Evolutionary conservation across 495 filamentous ascomycete genomes (phyloP).

Genomic region (Aspergillus diversus): DNA sequence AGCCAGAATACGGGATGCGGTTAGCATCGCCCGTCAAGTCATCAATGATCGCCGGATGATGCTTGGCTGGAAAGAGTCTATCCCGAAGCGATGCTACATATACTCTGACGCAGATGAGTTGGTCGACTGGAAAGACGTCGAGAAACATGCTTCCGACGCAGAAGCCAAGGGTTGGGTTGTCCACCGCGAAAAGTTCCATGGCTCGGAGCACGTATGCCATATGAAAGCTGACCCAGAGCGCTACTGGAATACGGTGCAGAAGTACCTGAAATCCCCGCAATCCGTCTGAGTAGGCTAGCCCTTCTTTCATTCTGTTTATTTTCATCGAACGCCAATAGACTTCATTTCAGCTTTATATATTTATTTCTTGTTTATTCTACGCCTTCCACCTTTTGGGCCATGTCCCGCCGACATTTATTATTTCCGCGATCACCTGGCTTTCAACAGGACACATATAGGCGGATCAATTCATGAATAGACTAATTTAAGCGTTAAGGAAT

Average conservation of each 20-base stretch:
- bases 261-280: slow-evolving; percentile 10
- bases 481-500: too few relatives aligned
- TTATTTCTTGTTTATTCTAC: too few relatives aligned
- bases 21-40: slow-evolving; percentile 31
- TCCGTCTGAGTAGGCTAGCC: background rate
- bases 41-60: slow-evolving; percentile 39
- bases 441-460: too few relatives aligned
- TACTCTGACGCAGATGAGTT: slow-evolving; percentile 51
- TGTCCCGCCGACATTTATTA: too few relatives aligned
- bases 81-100: slow-evolving; percentile 43
- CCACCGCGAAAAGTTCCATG: slow-evolving; percentile 41
- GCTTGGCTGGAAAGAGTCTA: slow-evolving; percentile 20
- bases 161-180: slow-evolving; percentile 41
- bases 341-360: too few relatives aligned
- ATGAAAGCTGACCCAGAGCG: slow-evolving; percentile 45
- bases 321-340: too few relatives aligned
- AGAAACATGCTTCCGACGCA: slow-evolving; percentile 45
- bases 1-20: slow-evolving; percentile 26
- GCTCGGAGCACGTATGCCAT: slow-evolving; percentile 49
- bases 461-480: too few relatives aligned
- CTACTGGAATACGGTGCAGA: slow-evolving; percentile 47
- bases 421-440: too few relatives aligned
- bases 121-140: slow-evolving; percentile 42
- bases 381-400: too few relatives aligned
- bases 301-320: background rate